A percentile compares a stretch with the other conserved stretches of the same genome.
Conservation (phyloP, 2,329 filamentous ascomycete species). For the Zalaria obscura region DNA sequence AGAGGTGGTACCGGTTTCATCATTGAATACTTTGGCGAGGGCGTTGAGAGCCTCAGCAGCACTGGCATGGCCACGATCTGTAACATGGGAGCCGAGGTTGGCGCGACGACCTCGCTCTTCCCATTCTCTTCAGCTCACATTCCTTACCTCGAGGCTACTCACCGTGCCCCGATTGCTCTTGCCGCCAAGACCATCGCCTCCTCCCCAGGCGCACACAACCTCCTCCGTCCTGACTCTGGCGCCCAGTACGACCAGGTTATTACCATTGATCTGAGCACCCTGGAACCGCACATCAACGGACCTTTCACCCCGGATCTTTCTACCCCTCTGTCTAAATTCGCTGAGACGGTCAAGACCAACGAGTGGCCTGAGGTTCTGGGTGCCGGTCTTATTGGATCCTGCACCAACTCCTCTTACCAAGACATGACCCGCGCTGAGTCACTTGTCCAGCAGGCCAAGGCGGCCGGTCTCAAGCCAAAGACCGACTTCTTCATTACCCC, state of each 20-base stretch:
- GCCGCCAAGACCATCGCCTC: constrained; percentile 49
- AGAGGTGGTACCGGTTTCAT: constrained; percentile 82
- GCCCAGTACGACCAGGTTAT: constrained; percentile 86
- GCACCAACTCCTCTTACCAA: constrained; percentile 97
- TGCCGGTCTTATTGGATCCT: constrained; percentile 89
- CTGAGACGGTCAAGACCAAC: constrained; percentile 67
- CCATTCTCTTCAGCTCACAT: constrained; percentile 76
- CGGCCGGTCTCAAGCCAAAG: constrained; percentile 79
- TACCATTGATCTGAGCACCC: constrained; percentile 73
- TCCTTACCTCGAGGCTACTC: constrained; percentile 75
- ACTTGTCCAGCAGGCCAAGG: constrained; percentile 78
- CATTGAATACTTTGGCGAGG: constrained; percentile 69
- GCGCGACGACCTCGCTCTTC: constrained; percentile 91
- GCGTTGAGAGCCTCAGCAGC: constrained; percentile 74
- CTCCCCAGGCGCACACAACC: constrained; percentile 43
- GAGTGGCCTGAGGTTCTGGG: constrained; percentile 85
- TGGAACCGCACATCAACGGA: constrained; percentile 94
- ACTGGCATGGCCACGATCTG: constrained; percentile 88
- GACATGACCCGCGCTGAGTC: constrained; percentile 95
- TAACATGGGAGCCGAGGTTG: constrained; percentile 87
- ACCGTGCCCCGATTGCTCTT: constrained; percentile 56
- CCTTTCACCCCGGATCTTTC: constrained; percentile 94
- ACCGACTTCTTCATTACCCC: constrained; percentile 93
- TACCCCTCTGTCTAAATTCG: constrained; percentile 82
- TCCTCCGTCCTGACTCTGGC: constrained; percentile 63